Conservation (phyloP, 192 early-diverging fungal genomes). For the Entomortierella beljakovae region DNA sequence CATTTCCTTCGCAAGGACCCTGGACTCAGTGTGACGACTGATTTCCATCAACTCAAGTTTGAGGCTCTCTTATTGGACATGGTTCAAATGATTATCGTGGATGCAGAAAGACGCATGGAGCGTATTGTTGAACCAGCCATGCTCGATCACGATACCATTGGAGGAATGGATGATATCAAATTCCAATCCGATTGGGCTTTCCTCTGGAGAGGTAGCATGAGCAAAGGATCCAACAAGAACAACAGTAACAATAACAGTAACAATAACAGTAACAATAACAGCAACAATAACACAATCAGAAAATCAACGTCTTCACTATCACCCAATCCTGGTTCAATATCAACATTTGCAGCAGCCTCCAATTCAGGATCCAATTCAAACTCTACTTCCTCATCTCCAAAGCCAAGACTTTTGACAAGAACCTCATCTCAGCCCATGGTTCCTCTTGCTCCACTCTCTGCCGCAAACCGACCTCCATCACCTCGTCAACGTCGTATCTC, state of each 20-base stretch:
- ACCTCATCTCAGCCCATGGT: conserved; percentile 28
- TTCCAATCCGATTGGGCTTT: conserved; percentile 72
- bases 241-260: conserved; percentile 10
- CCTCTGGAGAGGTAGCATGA: conserved; percentile 59
- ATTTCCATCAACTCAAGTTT: conserved; percentile 80
- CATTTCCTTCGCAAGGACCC: conserved; percentile 91
- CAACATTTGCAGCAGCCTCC: conserved; percentile 8
- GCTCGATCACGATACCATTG: conserved; percentile 77
- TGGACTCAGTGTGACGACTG: conserved; percentile 75
- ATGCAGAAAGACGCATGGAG: conserved; percentile 74
- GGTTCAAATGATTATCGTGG: conserved; percentile 70
- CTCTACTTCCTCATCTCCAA: conserved; percentile 17
- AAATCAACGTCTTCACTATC: conserved; percentile 41
- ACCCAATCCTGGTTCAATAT: conserved; percentile 21
- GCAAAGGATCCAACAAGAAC: conserved; percentile 24
- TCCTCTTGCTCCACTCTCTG: conserved; percentile 15
- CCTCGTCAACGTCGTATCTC: conserved; percentile 57
- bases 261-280: conserved; percentile 15
- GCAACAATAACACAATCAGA: conserved; percentile 7
- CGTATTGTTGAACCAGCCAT: conserved; percentile 74
- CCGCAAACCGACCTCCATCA: conserved; percentile 41
- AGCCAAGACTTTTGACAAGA: conserved; percentile 22
- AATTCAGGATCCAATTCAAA: conserved; percentile 4
- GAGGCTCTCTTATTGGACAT: conserved; percentile 85
- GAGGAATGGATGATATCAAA: conserved; percentile 68